These are phyloP conservation scores for Sugiyamaella marilandica DNA, from an alignment of 805 yeast species.

Conservation along the genomic window DNA sequence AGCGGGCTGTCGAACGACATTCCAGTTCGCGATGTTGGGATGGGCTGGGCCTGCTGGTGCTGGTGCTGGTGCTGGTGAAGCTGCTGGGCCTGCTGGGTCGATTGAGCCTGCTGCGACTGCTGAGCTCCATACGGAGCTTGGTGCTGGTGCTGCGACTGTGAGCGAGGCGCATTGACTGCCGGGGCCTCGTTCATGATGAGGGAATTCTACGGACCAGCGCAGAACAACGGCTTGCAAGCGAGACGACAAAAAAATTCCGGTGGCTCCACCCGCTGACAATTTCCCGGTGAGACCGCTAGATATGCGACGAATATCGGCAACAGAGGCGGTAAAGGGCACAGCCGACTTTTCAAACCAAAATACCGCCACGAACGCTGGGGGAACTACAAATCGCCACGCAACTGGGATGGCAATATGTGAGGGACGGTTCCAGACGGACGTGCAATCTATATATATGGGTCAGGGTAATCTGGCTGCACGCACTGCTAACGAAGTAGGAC, in stretches of 20 bases:
- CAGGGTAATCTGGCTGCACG: no score
- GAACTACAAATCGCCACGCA: no score
- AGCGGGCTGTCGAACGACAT: constrained; percentile 21
- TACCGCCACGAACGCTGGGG: no score
- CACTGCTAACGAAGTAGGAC: no score
- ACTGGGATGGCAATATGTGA: no score
- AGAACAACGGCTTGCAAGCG: neutral
- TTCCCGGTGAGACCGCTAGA: no score
- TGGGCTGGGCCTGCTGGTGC: constrained; percentile 9
- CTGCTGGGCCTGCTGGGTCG: constrained; percentile 3
- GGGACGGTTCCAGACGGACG: no score
- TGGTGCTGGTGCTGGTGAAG: constrained; percentile 9
- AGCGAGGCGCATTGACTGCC: neutral
- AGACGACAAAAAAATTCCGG: neutral
- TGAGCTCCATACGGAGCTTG: constrained; percentile 1
- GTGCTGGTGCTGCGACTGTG: constrained; percentile 1
- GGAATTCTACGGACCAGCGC: constrained; percentile 2
- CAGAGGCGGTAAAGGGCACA: no score
- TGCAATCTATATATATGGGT: no score
- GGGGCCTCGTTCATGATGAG: neutral
- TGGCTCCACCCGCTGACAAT: no score
- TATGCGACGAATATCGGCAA: no score
- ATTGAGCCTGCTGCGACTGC: constrained; percentile 2
- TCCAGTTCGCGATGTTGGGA: neutral
- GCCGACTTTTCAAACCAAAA: no score